phyloP scores from a whole-genome alignment of 1,284 basidiomycete genomes.

The Megacollybia platyphylla region DNA sequence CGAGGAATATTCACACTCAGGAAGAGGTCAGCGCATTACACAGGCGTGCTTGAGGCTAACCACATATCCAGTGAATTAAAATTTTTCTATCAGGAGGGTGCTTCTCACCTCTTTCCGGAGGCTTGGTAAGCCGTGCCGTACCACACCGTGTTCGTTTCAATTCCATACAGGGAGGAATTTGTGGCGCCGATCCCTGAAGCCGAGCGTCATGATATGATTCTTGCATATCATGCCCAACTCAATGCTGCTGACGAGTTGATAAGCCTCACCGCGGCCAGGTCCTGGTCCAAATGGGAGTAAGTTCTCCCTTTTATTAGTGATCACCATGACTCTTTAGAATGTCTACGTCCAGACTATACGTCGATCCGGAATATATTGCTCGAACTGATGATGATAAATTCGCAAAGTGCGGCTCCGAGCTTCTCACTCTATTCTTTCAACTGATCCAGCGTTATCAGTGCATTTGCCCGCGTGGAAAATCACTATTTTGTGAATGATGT shows the following conservation, averaged over 20 bases:
- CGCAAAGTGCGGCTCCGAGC: constrained; percentile 44
- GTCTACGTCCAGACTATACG: constrained; percentile 63
- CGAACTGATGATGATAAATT: constrained; percentile 64
- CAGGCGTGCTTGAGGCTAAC: constrained; percentile 4
- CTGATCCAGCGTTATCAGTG: constrained; percentile 27
- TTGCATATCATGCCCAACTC: constrained; percentile 77
- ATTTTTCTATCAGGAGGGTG: constrained; percentile 88
- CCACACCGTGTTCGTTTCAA: neutral
- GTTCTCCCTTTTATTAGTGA: constrained; percentile 15
- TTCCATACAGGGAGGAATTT: constrained; percentile 59
- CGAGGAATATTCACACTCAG: constrained; percentile 86
- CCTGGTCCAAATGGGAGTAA: constrained; percentile 87
- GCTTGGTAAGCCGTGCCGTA: constrained; percentile 47
- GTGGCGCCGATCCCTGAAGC: constrained; percentile 68
- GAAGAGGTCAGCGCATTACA: constrained; percentile 36
- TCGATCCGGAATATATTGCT: constrained; percentile 61
- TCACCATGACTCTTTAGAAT: constrained; percentile 34
- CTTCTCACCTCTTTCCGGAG: constrained; percentile 78
- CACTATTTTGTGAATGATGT: constrained; percentile 83
- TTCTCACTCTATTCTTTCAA: constrained; percentile 4
- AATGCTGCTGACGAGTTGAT: constrained; percentile 63
- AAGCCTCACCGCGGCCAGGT: constrained; percentile 64
- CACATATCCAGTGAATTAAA: constrained; percentile 52
- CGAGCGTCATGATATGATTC: constrained; percentile 70
- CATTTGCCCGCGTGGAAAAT: constrained; percentile 86